phyloP scores from a whole-genome alignment of 495 filamentous ascomycete genomes.

The Neurospora sp. region DNA sequence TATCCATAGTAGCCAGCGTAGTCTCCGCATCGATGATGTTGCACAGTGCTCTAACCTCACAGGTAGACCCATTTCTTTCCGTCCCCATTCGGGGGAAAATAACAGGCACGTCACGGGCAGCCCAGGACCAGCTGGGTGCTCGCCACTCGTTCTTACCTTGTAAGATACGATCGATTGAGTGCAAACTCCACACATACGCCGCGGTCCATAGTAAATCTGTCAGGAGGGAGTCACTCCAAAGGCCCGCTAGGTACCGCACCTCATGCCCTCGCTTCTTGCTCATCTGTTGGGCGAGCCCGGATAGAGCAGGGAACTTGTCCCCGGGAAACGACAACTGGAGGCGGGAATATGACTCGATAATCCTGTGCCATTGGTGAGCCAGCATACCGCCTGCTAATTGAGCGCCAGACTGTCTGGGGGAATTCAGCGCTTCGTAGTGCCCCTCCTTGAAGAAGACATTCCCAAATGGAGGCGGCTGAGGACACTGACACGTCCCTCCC shows the following conservation, averaged over 20 bases:
- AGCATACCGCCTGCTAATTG: neutral
- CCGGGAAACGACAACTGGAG: constrained; percentile 1
- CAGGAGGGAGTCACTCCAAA: constrained; percentile 5
- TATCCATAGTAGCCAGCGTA: neutral
- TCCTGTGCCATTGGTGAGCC: constrained; percentile 3
- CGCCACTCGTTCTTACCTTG: neutral
- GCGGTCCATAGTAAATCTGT: constrained; percentile 4
- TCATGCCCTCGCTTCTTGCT: neutral
- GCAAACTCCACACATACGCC: neutral
- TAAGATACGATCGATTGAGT: neutral
- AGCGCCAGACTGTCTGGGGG: neutral
- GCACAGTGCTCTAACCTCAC: neutral
- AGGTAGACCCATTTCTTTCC: neutral
- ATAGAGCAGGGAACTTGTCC: constrained; percentile 7
- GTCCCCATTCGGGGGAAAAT: neutral
- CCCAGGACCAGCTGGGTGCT: constrained; percentile 13
- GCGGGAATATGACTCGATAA: constrained; percentile 10
- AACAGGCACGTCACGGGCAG: neutral
- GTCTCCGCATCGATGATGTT: neutral
- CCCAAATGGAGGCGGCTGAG: neutral
- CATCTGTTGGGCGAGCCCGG: constrained; percentile 4
- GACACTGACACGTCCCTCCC: neutral
- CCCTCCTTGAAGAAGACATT: neutral
- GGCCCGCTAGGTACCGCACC: constrained; percentile 4
- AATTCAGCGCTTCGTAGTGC: neutral